Evolutionary conservation across 768 basidiomycete species (phyloP).

Genomic region (Hericium alpestre): DNA sequence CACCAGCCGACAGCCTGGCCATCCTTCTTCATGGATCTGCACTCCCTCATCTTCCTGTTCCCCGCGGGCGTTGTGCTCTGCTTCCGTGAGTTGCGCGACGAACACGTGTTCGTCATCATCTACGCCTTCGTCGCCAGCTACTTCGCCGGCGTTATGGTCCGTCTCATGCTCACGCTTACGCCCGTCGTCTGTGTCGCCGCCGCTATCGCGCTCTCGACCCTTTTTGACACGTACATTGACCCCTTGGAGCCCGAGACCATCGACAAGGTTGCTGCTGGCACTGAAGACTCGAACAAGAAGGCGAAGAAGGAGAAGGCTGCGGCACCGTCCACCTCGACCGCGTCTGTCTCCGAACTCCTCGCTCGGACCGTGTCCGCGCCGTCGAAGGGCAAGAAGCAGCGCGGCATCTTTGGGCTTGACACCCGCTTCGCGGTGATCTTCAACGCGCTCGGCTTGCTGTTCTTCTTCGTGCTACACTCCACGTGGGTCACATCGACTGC

Average conservation of each 20-base stretch:
- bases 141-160: conserved; percentile 99
- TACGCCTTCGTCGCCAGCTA: conserved; percentile 94
- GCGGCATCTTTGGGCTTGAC: conserved; percentile 78
- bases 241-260: conserved; percentile 53
- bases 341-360: conserved; percentile 3
- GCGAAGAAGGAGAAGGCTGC: conserved; percentile 29
- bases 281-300: conserved; percentile 10
- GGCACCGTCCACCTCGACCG: conserved; percentile 33
- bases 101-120: conserved; percentile 97
- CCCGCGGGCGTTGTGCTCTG: conserved; percentile 91
- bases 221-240: conserved; percentile 87
- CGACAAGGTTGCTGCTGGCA: conserved; percentile 17
- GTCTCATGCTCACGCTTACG: conserved; percentile 93
- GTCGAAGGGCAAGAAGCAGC: conserved; percentile 26
- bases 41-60: conserved; percentile 96
- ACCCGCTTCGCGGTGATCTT: conserved; percentile 65
- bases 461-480: conserved; percentile 91
- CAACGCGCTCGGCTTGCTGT: conserved; percentile 67
- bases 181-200: conserved; percentile 93
- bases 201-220: conserved; percentile 80
- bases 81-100: conserved; percentile 90
- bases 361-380: conserved; percentile 2
- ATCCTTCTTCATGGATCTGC: conserved; percentile 98
- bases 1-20: conserved; percentile 99
- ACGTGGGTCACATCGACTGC: conserved; percentile 93